Evolutionary conservation across 2,329 filamentous ascomycete species (phyloP).

Genomic region (Nothomitra cinnamomea): DNA sequence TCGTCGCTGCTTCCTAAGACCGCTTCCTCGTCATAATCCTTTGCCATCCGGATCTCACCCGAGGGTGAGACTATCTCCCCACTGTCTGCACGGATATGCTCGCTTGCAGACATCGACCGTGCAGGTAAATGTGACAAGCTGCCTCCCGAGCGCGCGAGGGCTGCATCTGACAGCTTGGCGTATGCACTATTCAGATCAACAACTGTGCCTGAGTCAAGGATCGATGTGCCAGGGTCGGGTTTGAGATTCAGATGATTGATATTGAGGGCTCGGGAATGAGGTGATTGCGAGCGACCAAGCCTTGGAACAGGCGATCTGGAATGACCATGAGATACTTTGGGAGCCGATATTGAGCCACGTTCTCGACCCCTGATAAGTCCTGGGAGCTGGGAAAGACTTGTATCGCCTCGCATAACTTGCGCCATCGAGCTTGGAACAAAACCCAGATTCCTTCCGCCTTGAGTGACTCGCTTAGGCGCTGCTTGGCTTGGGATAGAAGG

Average conservation of each 20-base stretch:
- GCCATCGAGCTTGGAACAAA: constrained; percentile 26
- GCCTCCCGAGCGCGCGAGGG: constrained; percentile 45
- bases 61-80: constrained; percentile 27
- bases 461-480: constrained; percentile 24
- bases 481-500: constrained; percentile 25
- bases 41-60: constrained; percentile 42
- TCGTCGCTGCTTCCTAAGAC: constrained; percentile 49
- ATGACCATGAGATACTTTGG: constrained; percentile 7
- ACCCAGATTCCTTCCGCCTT: constrained; percentile 22
- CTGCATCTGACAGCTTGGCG: constrained; percentile 53
- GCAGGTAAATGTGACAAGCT: constrained; percentile 37
- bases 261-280: constrained; percentile 29
- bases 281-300: constrained; percentile 19
- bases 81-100: constrained; percentile 19
- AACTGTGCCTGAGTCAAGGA: constrained; percentile 42
- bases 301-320: constrained; percentile 18
- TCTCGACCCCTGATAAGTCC: constrained; percentile 21
- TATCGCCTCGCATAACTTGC: constrained; percentile 23
- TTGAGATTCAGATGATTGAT: constrained; percentile 30
- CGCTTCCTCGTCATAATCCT: constrained; percentile 48
- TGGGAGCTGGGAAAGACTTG: constrained; percentile 20
- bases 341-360: neutral
- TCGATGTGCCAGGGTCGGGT: constrained; percentile 24
- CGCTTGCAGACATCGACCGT: constrained; percentile 15
- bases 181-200: constrained; percentile 56